Base-by-base conservation (phyloP, 2,329 filamentous ascomycete species). In the Ophiostoma sp. region DNA sequence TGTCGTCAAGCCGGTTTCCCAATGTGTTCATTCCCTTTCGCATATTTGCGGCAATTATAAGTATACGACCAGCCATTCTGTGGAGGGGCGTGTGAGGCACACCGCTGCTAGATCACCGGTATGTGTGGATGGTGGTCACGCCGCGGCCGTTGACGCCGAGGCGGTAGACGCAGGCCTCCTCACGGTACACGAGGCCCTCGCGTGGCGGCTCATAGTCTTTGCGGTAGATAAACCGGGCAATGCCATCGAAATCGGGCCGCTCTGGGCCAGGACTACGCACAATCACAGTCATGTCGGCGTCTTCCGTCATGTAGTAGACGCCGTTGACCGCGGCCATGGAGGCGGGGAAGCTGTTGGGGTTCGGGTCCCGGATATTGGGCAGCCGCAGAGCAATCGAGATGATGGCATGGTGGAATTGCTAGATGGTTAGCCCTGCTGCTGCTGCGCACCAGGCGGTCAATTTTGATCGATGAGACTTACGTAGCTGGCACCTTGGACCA, bases 401-500 rank as follows among this genome's bases (percentile, higher is more conserved):
- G 12, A 72, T 67, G 66, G 69, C 47, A 60, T 72, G 67, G 67
- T 72, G 52, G 64, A 71, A 72, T 67, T 69, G 70, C 71, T 72
- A 60, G 6, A 18, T 5, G 18, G 27, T 27, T 27, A 27, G 27
- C 27, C 27, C 27, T 27, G 2, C 27, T 27, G 27, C 27, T 27
- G 2, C 27, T 27, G 27, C 27, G 27, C 27, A 27, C 27, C 27
- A 27, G 27, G 27, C 27, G 27, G 27, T 27, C 27, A 27, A 27
- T 27, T 27, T 27, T 27, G 27, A 27, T 27, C 1, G 27, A 27
- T 27, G 64, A 58, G 38, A 68, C 70, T 4, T 64, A 71, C 71
- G 45, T 66, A 67, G 11, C 65, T 60, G 0, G 68, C 68, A 11
- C 41, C 49, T 36, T 72, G 64, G 9, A 72, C 42, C 14, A 69